phyloP scores from a whole-genome alignment of 129 eudicot genomes.

The Flaveria linearis region DNA sequence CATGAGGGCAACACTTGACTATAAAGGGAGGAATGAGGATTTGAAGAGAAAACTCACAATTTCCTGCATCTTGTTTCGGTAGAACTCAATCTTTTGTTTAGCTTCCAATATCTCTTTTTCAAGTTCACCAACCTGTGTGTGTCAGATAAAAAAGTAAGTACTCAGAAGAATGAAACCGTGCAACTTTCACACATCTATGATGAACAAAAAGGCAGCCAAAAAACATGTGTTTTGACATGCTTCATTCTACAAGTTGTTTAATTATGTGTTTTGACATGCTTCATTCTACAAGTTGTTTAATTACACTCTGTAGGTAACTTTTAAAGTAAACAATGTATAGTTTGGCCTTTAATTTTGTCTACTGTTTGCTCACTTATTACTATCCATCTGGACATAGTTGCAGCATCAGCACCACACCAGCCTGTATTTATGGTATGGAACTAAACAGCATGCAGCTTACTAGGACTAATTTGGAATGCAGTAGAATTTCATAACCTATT shows the following conservation, averaged over 20 bases:
- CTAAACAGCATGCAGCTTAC: conserved; percentile 12
- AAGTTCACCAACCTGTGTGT: conserved; percentile 59
- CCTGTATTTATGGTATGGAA: background rate
- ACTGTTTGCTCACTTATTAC: background rate
- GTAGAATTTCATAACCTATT: background rate
- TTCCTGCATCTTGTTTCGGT: conserved; percentile 90
- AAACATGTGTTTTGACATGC: background rate
- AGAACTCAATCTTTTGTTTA: conserved; percentile 74
- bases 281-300: background rate
- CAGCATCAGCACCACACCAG: background rate
- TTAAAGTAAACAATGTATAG: background rate
- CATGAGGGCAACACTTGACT: background rate
- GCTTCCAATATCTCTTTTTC: conserved; percentile 84
- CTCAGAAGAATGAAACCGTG: conserved; percentile 6
- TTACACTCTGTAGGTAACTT: background rate
- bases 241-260: background rate
- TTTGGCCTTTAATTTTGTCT: conserved; percentile 1
- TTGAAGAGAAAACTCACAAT: conserved; percentile 52
- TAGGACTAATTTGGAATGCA: background rate
- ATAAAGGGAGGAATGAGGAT: background rate
- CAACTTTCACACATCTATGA: conserved; percentile 16
- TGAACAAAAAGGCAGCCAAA: conserved; percentile 2
- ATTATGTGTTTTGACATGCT: background rate
- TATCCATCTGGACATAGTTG: background rate
- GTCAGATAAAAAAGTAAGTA: background rate